These are phyloP conservation scores for Lagenidium sp. DNA, from an alignment of 352 stramenopile genomes.

Conservation along the genomic window DNA sequence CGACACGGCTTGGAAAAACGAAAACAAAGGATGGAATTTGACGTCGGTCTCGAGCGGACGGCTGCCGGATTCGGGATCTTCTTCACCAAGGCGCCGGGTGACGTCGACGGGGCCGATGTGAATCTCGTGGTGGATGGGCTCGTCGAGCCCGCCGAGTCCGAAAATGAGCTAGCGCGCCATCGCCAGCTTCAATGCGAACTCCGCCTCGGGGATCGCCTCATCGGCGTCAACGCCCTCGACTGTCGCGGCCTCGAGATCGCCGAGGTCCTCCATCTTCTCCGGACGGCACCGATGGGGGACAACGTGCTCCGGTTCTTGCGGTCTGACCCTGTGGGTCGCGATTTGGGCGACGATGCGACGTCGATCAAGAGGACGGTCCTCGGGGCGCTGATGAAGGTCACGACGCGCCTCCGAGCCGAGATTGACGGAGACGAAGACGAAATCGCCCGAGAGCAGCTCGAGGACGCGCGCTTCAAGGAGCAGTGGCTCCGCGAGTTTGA, in stretches of 20 bases:
- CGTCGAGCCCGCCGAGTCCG: no score
- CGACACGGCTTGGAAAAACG: no score
- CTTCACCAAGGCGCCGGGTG: background rate
- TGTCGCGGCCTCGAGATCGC: background rate
- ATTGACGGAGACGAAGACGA: conserved; percentile 33
- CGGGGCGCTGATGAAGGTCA: conserved; percentile 43
- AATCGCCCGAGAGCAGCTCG: conserved; percentile 22
- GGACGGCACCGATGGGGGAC: background rate
- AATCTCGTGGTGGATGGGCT: background rate
- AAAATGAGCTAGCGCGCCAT: no score
- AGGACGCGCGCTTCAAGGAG: conserved; percentile 38
- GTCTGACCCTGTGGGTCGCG: background rate
- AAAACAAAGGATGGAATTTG: no score
- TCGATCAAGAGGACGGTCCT: conserved; percentile 31
- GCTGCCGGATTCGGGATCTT: background rate
- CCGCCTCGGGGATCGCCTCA: background rate
- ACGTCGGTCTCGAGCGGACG: background rate
- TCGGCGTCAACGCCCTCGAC: background rate
- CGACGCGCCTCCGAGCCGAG: conserved; percentile 42
- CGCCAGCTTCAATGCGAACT: no score
- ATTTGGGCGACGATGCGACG: background rate
- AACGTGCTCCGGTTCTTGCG: background rate
- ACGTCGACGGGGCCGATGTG: background rate
- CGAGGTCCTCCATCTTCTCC: background rate
- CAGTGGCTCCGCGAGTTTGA: conserved; percentile 56